Evolutionary conservation across 2,329 filamentous ascomycete species (phyloP), one percentile per base, ranked within the genome.

Genomic region (Fusarium sarcochroum): DNA sequence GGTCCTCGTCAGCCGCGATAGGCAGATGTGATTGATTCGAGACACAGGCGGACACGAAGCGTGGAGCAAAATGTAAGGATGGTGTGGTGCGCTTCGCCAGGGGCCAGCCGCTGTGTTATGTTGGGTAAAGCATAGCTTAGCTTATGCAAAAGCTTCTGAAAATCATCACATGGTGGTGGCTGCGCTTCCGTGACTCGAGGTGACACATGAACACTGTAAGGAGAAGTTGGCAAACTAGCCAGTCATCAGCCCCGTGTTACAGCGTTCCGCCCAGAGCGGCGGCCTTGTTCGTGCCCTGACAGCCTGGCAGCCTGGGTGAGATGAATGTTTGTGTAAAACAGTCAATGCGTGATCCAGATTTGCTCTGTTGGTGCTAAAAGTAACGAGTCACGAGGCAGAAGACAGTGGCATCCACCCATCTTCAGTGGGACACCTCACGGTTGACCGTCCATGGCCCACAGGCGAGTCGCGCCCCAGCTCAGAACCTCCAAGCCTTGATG

Each of bases 91-190:
- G 44, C 62, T 48, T 56, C 32, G 27, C 25, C 49, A 55, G 46
- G 59, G 57, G 47, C 60, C 49, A 56, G 38, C 40, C 46, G 37
- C 35, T 44, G 35, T 25, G 45, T 40, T 55, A 44, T 61, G 50
- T 47, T 49, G 41, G 27, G 60, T 41, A 45, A 20, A 30, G 34
- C 34, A 49, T 35, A 49, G 35, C 37, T 40, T 42, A 34, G 32
- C 34, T 44, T 59, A 58, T 60, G 32, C 47, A 44, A 50, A 62
- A 63, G 63, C 51, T 55, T 60, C 41, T 57, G 38, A 34, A 58
- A 61, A 58, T 41, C 52, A 57, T 71, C 66, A 71, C 63, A 73
- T 61, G 58, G 50, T 40, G 52, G 60, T 69, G 68, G 55, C 49
- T 65, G 61, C 63, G 48, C 56, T 70, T 70, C 50, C 45, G 59